Evolutionary conservation across 768 basidiomycete species (phyloP), one percentile per base, ranked within the genome.

Genomic region (Boletus rex-veris): DNA sequence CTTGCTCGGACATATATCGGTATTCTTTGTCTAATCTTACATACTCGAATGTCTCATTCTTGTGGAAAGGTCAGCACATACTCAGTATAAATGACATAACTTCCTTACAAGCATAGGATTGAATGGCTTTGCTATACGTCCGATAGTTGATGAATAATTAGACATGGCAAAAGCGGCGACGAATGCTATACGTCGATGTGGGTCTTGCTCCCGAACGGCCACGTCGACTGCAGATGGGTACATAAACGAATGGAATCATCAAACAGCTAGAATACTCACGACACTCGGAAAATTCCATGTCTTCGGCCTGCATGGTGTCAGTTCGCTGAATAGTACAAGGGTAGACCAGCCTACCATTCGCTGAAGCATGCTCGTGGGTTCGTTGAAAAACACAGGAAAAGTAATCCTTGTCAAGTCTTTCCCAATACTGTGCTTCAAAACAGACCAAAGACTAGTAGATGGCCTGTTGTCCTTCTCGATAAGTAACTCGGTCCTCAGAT

Each of bases 141-240:
- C 95, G 60, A 96, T 91, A 3, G 95, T 98, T 21, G 90, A 92
- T 1, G 91, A 92, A 71, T 98, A 98, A 73, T 98, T 98, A 28
- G 90, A 91, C 92, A 97, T 97, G 3, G 94, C 95, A 69, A 98
- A 98, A 2, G 93, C 95, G 18, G 90, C 92, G 15, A 98, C 92
- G 63, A 85, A 98, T 3, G 93, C 94, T 47, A 97, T 83, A 4
- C 95, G 83, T 50, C 84, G 82, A 42, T 89, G 80, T 1, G 92
- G 83, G 63, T 97, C 90, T 24, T 66, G 66, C 65, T 95, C 90
- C 40, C 75, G 77, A 8, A 82, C 83, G 24, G 95, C 95, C 7
- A 89, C 86, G 61, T 97, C 93, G 63, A 98, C 88, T 92, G 59
- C 0, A 52, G 36, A 36, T 58, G 21, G 38, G 50, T 3, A n/a